phyloP scores from a whole-genome alignment of 2,329 filamentous ascomycete genomes.

The Raffaelea ambrosiae region DNA sequence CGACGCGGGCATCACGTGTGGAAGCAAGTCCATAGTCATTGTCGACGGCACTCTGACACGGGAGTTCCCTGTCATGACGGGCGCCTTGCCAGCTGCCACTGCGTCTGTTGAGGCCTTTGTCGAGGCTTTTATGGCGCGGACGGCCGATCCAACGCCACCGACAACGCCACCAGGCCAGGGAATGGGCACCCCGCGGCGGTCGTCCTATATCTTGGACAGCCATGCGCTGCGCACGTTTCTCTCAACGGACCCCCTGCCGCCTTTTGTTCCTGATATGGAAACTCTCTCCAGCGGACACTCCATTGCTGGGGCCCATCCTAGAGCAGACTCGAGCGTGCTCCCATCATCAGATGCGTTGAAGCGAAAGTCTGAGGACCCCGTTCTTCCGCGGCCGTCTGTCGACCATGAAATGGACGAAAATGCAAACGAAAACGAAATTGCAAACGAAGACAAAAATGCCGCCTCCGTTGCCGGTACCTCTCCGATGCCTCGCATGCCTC shows the following conservation, averaged over 20 bases:
- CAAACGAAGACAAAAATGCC: no score
- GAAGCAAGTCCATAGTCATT: slow-evolving; percentile 88
- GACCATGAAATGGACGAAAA: slow-evolving; percentile 9
- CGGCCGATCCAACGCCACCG: slow-evolving; percentile 50
- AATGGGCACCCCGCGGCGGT: slow-evolving; percentile 40
- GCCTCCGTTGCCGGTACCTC: slow-evolving; percentile 10
- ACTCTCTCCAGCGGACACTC: slow-evolving; percentile 22
- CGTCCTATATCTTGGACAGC: slow-evolving; percentile 46
- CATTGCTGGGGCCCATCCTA: not conserved
- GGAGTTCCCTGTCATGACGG: slow-evolving; percentile 43
- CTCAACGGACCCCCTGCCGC: slow-evolving; percentile 32
- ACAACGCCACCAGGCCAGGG: slow-evolving; percentile 46
- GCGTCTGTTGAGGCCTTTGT: slow-evolving; percentile 44
- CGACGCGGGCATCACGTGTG: slow-evolving; percentile 57
- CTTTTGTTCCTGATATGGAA: slow-evolving; percentile 37
- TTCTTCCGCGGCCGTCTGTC: slow-evolving; percentile 19
- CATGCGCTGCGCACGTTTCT: slow-evolving; percentile 28
- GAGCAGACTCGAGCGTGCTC: not conserved
- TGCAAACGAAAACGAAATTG: no score
- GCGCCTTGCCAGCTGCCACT: slow-evolving; percentile 32
- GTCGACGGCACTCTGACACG: slow-evolving; percentile 58
- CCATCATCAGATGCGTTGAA: slow-evolving; percentile 8
- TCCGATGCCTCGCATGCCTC: slow-evolving; percentile 18
- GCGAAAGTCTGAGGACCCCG: slow-evolving; percentile 23
- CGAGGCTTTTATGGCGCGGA: slow-evolving; percentile 39